phyloP scores from a whole-genome alignment of 352 stramenopile species.

The Globisporangium cylindrosporum region DNA sequence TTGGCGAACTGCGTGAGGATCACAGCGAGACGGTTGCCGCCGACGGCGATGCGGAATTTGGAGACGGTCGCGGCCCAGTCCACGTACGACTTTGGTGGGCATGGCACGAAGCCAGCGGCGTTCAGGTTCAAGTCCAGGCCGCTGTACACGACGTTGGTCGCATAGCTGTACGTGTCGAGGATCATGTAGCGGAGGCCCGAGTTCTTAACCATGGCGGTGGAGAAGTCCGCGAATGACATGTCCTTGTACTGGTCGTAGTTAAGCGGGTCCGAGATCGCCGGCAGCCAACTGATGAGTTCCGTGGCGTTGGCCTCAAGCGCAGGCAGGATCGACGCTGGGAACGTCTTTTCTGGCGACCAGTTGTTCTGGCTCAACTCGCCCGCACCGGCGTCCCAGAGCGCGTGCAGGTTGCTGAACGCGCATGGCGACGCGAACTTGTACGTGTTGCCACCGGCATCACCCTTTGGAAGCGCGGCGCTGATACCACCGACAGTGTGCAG shows the following conservation, averaged over 20 bases:
- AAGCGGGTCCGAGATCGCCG: slow-evolving; percentile 30
- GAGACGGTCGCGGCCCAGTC: slow-evolving; percentile 27
- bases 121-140: slow-evolving; percentile 30
- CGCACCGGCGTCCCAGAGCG: slow-evolving; percentile 57
- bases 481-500: slow-evolving; percentile 53
- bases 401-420: slow-evolving; percentile 59
- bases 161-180: slow-evolving; percentile 47
- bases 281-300: slow-evolving; percentile 38
- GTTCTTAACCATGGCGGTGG: slow-evolving; percentile 27
- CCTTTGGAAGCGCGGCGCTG: slow-evolving; percentile 38
- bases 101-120: slow-evolving; percentile 15
- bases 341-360: slow-evolving; percentile 33
- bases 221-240: slow-evolving; percentile 33
- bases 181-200: slow-evolving; percentile 27
- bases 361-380: slow-evolving; percentile 52
- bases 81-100: slow-evolving; percentile 33
- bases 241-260: slow-evolving; percentile 42
- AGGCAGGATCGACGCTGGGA: slow-evolving; percentile 5
- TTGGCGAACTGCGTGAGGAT: slow-evolving; percentile 54
- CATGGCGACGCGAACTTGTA: slow-evolving; percentile 53
- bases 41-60: slow-evolving; percentile 52
- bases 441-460: slow-evolving; percentile 58
- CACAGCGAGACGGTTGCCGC: slow-evolving; percentile 48
- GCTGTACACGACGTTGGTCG: slow-evolving; percentile 35
- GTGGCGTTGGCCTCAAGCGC: slow-evolving; percentile 37